Evolutionary conservation across 345 rosid species (phyloP), one percentile per base, ranked within the genome.

Genomic region (Brassica juncea): DNA sequence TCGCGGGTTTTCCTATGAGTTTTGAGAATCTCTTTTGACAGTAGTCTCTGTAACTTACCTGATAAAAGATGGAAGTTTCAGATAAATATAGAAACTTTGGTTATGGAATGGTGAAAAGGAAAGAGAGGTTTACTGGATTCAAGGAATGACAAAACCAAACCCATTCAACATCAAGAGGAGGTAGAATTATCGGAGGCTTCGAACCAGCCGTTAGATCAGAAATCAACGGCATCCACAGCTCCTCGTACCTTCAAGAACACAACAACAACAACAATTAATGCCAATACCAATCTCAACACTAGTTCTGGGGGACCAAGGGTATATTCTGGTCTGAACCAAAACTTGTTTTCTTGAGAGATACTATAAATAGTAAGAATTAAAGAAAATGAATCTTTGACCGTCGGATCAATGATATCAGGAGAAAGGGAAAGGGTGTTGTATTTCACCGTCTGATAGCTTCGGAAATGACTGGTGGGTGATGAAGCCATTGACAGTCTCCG

Each of bases 111-210:
- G 27, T 16, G 8, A 32, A 2, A 80, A 15, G 19, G 6, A 80
- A 15, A 34, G 10, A 19, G 32, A 65, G 55, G 6, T 85, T 83
- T 82, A 94, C 99, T 66, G 94, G 91, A 78, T 94, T 92, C 87
- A 94, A 85, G 23, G 92, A 80, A 76, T 94, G 99, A 74, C 97
- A 94, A 81, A 92, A 89, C 97, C 97, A 94, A 82, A 94, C 91
- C 97, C 99, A 94, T 83, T 92, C 97, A 70, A 94, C 66, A 88
- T 94, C 99, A 49, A 94, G 60, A 30, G 99, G 99, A 80, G 99
- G 95, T 34, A 94, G 88, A 52, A 94, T 71, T 85, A 90, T 75
- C 0, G 94, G 90, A 66, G 93, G 87, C 72, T 81, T 77, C 32
- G 86, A 72, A 73, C 89, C 91, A 84, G 76, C 89, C 79, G 85